Conservation (phyloP, 2,329 filamentous ascomycete genomes). For the Aspergillus ochraceus region DNA sequence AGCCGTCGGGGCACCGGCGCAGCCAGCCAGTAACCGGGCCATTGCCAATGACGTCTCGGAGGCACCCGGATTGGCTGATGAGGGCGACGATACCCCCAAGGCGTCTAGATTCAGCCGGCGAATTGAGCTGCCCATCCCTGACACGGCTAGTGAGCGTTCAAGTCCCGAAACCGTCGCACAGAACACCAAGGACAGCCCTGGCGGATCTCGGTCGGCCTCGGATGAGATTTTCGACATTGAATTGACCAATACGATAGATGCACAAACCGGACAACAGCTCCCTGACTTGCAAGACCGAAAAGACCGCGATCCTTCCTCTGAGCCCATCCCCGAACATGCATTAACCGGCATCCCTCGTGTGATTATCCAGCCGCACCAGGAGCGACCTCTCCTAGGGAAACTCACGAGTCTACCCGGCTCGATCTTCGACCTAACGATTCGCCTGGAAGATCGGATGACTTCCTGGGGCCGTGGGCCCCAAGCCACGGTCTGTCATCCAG, state of each 20-base stretch:
- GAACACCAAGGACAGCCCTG: slow-evolving; percentile 7
- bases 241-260: slow-evolving; percentile 44
- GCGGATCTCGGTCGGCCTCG: slow-evolving; percentile 4
- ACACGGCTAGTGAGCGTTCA: slow-evolving; percentile 38
- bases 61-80: slow-evolving; percentile 8
- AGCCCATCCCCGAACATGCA: slow-evolving; percentile 5
- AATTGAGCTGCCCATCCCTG: slow-evolving; percentile 40
- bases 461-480: slow-evolving; percentile 73
- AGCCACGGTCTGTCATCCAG: slow-evolving; percentile 68
- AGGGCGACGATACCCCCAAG: slow-evolving; percentile 31
- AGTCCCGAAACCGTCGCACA: slow-evolving; percentile 20
- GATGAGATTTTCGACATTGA: slow-evolving; percentile 33
- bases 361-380: slow-evolving; percentile 30
- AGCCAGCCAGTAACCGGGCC: slow-evolving; percentile 28
- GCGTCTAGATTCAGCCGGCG: slow-evolving; percentile 35
- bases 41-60: background rate
- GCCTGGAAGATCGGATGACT: slow-evolving; percentile 65
- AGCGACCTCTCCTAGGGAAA: slow-evolving; percentile 57
- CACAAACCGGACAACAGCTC: slow-evolving; percentile 40
- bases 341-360: slow-evolving; percentile 10
- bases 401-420: slow-evolving; percentile 68
- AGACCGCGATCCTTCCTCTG: slow-evolving; percentile 14
- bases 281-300: slow-evolving; percentile 21
- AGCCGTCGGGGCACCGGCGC: slow-evolving; percentile 33
- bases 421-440: slow-evolving; percentile 61